Base-by-base conservation (phyloP, 768 basidiomycete genomes). In the Agaricus bisporus region DNA sequence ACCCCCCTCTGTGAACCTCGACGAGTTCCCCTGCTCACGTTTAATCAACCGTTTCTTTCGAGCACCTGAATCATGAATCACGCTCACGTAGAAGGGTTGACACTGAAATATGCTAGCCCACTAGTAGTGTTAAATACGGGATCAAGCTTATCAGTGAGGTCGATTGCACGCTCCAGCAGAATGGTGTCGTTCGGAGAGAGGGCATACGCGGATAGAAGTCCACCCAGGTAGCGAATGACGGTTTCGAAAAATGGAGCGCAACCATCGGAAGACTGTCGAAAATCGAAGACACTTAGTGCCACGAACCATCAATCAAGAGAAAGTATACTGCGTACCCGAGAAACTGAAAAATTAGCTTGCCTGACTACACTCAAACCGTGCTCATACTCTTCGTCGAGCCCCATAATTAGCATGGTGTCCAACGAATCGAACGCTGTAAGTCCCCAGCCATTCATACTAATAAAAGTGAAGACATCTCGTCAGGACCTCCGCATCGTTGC, bases 161-260 rank as follows among this genome's bases (percentile, higher is more conserved):
- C 87, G 43, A 90, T 82, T 1, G 94, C 90, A 32, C 83, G 80
- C 15, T 73, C 66, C 36, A 92, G 76, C 49, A 89, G 75, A 2
- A 86, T 61, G 1, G 69, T 61, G 51, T 93, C 79, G 14, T 73
- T 71, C 8, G 47, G 46, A 0, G 88, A 83, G 1, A 97, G 71
- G 4, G 92, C 84, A 61, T 93, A 86, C 0, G 88, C 91, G 2
- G 88, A 88, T 5, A 95, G 76, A 1, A 95, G 73, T 5, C 94
- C 95, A 2, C 93, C 94, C 1, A 98, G 80, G 60, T 95, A 88
- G 29, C 94, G 82, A 56, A 97, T 97, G 39, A 88, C 81, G 0
- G 91, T 95, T 71, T 95, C 89, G 56, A 90, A 91, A 64, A 84
- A 88, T 1, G 84, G 83, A 0, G 64, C 71, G 58, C 65, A 67